Evolutionary conservation across 1,139 yeast species (phyloP).

Genomic region (Zygosaccharomyces pseudobailii): DNA sequence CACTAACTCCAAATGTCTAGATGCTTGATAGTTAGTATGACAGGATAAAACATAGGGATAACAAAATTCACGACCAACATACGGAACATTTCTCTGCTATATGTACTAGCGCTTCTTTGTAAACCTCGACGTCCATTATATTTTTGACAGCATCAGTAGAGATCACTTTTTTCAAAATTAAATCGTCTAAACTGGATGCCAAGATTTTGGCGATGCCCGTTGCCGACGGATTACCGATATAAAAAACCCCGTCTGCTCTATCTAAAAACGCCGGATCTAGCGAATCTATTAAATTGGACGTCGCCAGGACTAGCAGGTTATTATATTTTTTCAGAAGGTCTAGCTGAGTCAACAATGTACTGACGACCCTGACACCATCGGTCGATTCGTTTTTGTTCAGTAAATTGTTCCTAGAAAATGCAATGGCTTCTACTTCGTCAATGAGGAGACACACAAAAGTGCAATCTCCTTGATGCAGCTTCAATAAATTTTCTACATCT

Average conservation of each 20-base stretch:
- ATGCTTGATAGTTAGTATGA: conserved; percentile 17
- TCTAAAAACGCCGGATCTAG: conserved; percentile 39
- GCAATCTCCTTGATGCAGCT: conserved; percentile 12
- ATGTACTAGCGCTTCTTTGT: conserved; percentile 13
- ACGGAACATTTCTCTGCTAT: conserved; percentile 26
- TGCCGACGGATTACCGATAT: conserved; percentile 31
- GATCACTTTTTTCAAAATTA: conserved; percentile 20
- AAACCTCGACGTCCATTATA: conserved; percentile 4
- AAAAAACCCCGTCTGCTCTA: conserved; percentile 36
- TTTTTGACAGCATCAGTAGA: neutral
- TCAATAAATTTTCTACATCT: conserved; percentile 29
- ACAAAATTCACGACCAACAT: conserved; percentile 16
- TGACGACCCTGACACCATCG: conserved; percentile 39
- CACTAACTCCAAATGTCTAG: conserved; percentile 23
- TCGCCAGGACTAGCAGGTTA: conserved; percentile 37
- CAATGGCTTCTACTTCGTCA: conserved; percentile 42
- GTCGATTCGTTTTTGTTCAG: conserved; percentile 37
- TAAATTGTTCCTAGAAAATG: conserved; percentile 35
- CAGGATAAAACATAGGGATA: neutral
- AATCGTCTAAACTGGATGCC: conserved; percentile 19
- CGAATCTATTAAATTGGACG: conserved; percentile 35
- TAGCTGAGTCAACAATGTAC: conserved; percentile 37
- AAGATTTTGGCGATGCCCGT: conserved; percentile 28
- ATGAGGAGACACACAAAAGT: conserved; percentile 34
- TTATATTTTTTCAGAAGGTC: conserved; percentile 34